Base-by-base conservation (phyloP, 2,329 filamentous ascomycete species). In the Seiridium cupressi region DNA sequence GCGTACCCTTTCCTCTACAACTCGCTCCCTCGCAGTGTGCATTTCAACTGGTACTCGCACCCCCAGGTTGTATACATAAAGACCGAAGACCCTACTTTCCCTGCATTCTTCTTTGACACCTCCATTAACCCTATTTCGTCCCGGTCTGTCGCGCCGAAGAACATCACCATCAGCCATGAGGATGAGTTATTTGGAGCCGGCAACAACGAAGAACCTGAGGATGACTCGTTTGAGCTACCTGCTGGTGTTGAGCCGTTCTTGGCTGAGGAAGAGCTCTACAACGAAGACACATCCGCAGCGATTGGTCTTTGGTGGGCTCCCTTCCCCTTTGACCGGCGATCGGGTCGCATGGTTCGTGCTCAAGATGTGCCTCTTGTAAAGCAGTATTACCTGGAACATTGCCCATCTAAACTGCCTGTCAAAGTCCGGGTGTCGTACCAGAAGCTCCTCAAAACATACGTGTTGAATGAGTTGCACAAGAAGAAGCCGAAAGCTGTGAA, bases 351-450 rank as follows among this genome's bases (percentile, higher is more conserved):
- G 93, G 93, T 98, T 62, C 88, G 96, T 58, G 95, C 95, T 10
- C 93, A 99, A 75, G 96, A 99, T 74, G 95, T 99, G 26, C 93
- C 96, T 3, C 80, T 99, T 7, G 91, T 99, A 57, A 99, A 99
- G 77, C 95, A 98, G 74, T 98, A 93, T 91, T 99, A 99, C 71
- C 83, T 99, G 5, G 94, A 99, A 76, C 96, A 99, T 73, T 93
- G 93, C 65, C 93, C 95, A 9, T 86, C 89, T 59, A 79, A 81
- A 64, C 93, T 97, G 69, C 94, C 95, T 0, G 93, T 98, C 65
- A 99, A 99, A 79, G 93, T 99, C 58, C 87, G 95, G 70, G 95
- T 99, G 8, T 99, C 95, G 0, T 99, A 99, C 73, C 95, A 99
- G 76, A 99, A 99, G 79, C 81, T 99, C 61, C 82, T 99, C 48